phyloP scores from a whole-genome alignment of 352 stramenopile species.

The Phytophthora constricta region DNA sequence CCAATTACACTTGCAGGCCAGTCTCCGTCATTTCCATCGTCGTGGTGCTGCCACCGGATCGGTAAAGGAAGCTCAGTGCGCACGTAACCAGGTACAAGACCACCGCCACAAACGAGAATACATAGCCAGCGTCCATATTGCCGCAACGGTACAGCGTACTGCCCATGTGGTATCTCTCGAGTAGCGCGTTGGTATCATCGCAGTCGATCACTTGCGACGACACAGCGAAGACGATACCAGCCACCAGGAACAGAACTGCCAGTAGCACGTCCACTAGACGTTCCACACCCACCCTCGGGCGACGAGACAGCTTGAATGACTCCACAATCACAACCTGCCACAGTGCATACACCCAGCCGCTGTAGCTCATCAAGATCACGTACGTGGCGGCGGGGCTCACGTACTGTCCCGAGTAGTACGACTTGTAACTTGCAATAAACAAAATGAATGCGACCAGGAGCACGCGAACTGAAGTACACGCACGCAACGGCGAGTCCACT shows the following conservation, averaged over 20 bases:
- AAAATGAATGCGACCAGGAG: conserved; percentile 41
- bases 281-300: conserved; percentile 38
- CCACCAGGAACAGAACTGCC: conserved; percentile 41
- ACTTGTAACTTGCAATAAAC: conserved; percentile 44
- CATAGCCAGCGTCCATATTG: conserved; percentile 35
- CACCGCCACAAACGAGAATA: conserved; percentile 33
- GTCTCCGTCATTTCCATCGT: not conserved
- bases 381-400: conserved; percentile 48
- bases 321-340: conserved; percentile 52
- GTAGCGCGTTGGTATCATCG: conserved; percentile 2
- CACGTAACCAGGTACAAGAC: conserved; percentile 30
- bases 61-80: conserved; percentile 24
- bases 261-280: conserved; percentile 46
- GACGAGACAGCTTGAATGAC: conserved; percentile 48
- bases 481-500: conserved; percentile 35
- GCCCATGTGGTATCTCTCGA: no score
- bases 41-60: not conserved
- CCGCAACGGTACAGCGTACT: conserved; percentile 42
- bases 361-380: conserved; percentile 54
- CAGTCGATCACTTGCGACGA: not conserved
- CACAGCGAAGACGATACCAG: conserved; percentile 14
- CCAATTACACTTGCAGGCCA: not conserved
- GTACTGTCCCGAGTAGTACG: conserved; percentile 60
- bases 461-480: conserved; percentile 45
- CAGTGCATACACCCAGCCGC: conserved; percentile 45